These are phyloP conservation scores for Arthroderma sp. DNA, from an alignment of 2,329 filamentous ascomycete species.

Conservation along the genomic window DNA sequence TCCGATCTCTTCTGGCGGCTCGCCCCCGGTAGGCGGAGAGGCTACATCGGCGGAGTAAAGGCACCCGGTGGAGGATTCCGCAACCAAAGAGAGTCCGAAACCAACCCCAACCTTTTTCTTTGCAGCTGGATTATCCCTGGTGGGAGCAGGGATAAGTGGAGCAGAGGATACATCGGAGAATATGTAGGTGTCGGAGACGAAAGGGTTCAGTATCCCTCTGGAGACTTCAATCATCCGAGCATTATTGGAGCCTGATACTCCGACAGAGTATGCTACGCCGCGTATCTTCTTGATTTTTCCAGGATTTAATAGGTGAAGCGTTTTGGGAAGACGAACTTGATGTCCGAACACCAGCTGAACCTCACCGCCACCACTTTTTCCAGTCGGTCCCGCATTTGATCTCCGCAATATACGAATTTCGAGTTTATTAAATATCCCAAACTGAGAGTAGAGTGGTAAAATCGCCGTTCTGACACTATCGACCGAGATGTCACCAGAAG, in stretches of 20 bases:
- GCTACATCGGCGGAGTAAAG: slow-evolving; percentile 77
- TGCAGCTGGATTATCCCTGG: slow-evolving; percentile 47
- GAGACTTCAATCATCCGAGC: slow-evolving; percentile 88
- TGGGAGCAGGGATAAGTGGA: slow-evolving; percentile 52
- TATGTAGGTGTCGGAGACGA: slow-evolving; percentile 82
- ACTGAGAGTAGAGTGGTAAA: slow-evolving; percentile 75
- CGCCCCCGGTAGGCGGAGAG: slow-evolving; percentile 61
- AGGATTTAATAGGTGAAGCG: slow-evolving; percentile 71
- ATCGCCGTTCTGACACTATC: slow-evolving; percentile 90
- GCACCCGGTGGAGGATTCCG: slow-evolving; percentile 77
- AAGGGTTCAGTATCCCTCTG: slow-evolving; percentile 69
- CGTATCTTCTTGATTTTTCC: slow-evolving; percentile 79
- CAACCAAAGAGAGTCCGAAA: slow-evolving; percentile 80
- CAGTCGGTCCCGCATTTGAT: slow-evolving; percentile 62
- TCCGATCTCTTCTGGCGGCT: slow-evolving; percentile 81
- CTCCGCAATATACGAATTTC: slow-evolving; percentile 71
- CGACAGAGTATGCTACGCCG: slow-evolving; percentile 86
- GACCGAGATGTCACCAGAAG: slow-evolving; percentile 73
- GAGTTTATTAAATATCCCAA: slow-evolving; percentile 76
- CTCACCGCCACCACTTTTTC: slow-evolving; percentile 70
- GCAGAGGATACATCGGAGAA: slow-evolving; percentile 55
- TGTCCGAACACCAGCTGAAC: slow-evolving; percentile 91
- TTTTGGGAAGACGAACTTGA: slow-evolving; percentile 87
- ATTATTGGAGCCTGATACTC: slow-evolving; percentile 86
- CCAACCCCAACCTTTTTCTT: slow-evolving; percentile 64